Evolutionary conservation across 352 stramenopile species (phyloP).

Genomic region (Phytophthora sp.): DNA sequence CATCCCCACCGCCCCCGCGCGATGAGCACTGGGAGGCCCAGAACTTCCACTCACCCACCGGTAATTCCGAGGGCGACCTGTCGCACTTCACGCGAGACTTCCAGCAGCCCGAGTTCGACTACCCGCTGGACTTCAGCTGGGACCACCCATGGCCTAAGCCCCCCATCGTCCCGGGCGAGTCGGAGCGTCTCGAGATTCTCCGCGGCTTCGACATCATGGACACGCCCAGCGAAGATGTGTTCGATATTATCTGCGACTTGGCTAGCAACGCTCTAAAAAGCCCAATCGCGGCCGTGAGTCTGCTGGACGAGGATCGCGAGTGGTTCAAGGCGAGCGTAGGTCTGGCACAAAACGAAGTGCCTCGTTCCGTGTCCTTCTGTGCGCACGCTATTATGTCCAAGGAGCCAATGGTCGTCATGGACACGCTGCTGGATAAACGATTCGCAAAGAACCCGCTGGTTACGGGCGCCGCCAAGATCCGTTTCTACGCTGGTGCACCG

Average conservation of each 20-base stretch:
- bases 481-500: slow-evolving; percentile 84
- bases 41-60: slow-evolving; percentile 84
- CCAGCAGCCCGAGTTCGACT: slow-evolving; percentile 84
- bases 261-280: slow-evolving; percentile 88
- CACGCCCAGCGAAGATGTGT: slow-evolving; percentile 85
- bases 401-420: slow-evolving; percentile 89
- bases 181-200: slow-evolving; percentile 78
- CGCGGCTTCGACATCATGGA: slow-evolving; percentile 89
- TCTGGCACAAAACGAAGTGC: slow-evolving; percentile 85
- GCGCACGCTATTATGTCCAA: slow-evolving; percentile 90
- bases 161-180: slow-evolving; percentile 68
- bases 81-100: slow-evolving; percentile 81
- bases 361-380: slow-evolving; percentile 87
- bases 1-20: slow-evolving; percentile 49
- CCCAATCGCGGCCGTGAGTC: slow-evolving; percentile 83
- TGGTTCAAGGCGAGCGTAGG: slow-evolving; percentile 90
- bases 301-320: slow-evolving; percentile 87
- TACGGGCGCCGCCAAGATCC: slow-evolving; percentile 84
- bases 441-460: slow-evolving; percentile 89
- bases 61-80: slow-evolving; percentile 79
- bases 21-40: slow-evolving; percentile 73
- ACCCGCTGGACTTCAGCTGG: slow-evolving; percentile 89
- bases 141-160: slow-evolving; percentile 89
- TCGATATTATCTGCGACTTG: slow-evolving; percentile 90
- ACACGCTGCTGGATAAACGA: slow-evolving; percentile 85